Conservation (phyloP, 345 rosid species). For the Camelina laxa region DNA sequence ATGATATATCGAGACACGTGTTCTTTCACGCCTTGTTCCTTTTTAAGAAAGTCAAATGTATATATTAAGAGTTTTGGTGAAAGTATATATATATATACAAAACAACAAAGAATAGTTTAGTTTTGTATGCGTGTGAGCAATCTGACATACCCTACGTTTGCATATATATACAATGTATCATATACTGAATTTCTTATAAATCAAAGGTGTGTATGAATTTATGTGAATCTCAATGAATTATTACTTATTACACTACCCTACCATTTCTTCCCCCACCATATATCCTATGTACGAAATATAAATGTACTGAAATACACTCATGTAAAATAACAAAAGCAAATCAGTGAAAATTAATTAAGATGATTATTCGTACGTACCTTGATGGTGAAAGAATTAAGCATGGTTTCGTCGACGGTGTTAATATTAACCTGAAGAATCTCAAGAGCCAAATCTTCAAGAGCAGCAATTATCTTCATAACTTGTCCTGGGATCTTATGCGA, state of each 20-base stretch:
- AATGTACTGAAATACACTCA: not conserved
- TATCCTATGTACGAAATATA: conserved; percentile 20
- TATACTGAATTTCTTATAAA: conserved; percentile 13
- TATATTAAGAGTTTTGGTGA: not conserved
- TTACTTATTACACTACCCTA: conserved; percentile 39
- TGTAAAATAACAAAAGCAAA: not conserved
- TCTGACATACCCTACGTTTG: conserved; percentile 37
- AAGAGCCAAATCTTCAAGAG: conserved; percentile 77
- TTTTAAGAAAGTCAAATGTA: not conserved
- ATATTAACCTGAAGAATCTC: conserved; percentile 78
- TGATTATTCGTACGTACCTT: conserved; percentile 62
- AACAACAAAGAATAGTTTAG: conserved; percentile 34
- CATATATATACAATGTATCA: conserved; percentile 27
- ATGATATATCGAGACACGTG: conserved; percentile 9
- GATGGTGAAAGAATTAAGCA: conserved; percentile 91
- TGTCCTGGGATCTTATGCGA: conserved; percentile 91
- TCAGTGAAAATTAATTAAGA: conserved; percentile 7
- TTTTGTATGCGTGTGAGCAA: conserved; percentile 38
- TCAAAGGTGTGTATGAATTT: conserved; percentile 11
- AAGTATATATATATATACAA: not conserved
- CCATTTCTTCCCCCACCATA: conserved; percentile 30
- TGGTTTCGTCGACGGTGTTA: conserved; percentile 67
- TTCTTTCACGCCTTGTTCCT: not conserved
- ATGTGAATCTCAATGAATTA: conserved; percentile 31
- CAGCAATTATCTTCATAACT: conserved; percentile 70